A percentile compares a stretch with the other conserved stretches of the same genome.
Evolutionary conservation across 2,329 filamentous ascomycete genomes (phyloP).

Genomic region (Ramularia collo-cygni): DNA sequence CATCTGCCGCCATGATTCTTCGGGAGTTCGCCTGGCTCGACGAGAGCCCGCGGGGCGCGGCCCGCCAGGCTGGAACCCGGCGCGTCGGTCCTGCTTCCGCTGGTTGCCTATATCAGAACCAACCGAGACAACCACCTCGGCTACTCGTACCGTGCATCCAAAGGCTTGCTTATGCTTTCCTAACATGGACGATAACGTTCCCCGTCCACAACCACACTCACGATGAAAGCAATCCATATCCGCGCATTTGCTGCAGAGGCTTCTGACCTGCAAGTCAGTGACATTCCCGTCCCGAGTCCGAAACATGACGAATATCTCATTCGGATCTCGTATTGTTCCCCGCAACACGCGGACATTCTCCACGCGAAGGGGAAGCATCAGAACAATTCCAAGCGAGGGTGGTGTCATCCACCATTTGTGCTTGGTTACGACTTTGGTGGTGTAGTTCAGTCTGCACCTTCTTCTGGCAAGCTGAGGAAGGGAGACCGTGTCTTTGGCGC

Average conservation of each 20-base stretch:
- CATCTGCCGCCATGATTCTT: too few species aligned
- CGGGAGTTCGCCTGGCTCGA: too few species aligned
- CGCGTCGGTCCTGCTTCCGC: too few species aligned
- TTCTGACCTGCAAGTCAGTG: conserved; percentile 23
- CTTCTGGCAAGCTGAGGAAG: conserved; percentile 30
- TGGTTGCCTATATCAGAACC: too few species aligned
- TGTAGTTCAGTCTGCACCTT: conserved; percentile 38
- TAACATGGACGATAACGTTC: too few species aligned
- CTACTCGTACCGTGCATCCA: too few species aligned
- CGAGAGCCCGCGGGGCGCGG: too few species aligned
- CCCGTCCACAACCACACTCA: neutral
- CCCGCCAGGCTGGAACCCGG: too few species aligned
- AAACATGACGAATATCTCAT: conserved; percentile 38
- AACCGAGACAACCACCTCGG: too few species aligned
- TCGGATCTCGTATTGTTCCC: conserved; percentile 48
- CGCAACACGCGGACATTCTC: conserved; percentile 56
- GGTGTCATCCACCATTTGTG: conserved; percentile 51
- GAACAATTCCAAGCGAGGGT: conserved; percentile 42
- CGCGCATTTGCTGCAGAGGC: conserved; percentile 30
- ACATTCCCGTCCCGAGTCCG: conserved; percentile 28
- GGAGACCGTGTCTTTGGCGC: conserved; percentile 52
- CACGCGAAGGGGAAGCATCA: conserved; percentile 55
- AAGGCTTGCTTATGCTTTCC: too few species aligned
- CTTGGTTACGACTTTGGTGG: conserved; percentile 57
- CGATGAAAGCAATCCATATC: conserved; percentile 40